Evolutionary conservation across 1,284 basidiomycete species (phyloP), one percentile per base, ranked within the genome.

Genomic region (Microbotryomycetes sp.): DNA sequence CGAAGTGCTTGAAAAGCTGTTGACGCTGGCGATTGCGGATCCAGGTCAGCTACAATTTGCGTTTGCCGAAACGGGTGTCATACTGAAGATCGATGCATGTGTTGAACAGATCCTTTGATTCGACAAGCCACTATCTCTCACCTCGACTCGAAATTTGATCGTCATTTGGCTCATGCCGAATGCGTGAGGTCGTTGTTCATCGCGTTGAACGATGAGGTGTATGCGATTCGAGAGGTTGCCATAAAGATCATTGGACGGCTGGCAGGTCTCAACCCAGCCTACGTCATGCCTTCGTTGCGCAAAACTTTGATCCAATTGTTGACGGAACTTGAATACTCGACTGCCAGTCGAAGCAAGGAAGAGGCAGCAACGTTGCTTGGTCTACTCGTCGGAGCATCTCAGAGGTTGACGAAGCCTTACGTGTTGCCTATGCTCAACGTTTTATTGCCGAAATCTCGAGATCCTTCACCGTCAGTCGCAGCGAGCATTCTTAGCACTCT

Each of bases 101-200:
- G 26, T 23, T 28, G 54, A n/a, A 23, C 66, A 91, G 91, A 92
- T 71, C 79, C 89, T 2, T 80, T 79, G 26, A 97, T 96, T 64
- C 82, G 93, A n/a, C 83, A 87, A 67, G 87, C 88, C 0, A 96
- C 98, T 1, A 81, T 99, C 22, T 84, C 86, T 15, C 87, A 86
- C 12, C 80, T 99, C 45, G 91, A 97, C 72, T 89, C 93, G 70
- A 86, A 91, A 48, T 98, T 99, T 70, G 96, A 99, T 74, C 89
- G 92, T 66, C 94, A 99, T 74, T 82, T 99, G n/a, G 91, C 96
- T 1, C 96, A 98, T 76, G 92, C 94, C 0, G 96, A 98, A 76
- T 96, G 97, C 72, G 92, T 99, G 12, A 86, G 93, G 12, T 94
- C 91, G 14, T 80, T 99, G 19, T 98, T 98, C 77, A 92, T 98